phyloP scores from a whole-genome alignment of 352 stramenopile genomes.

The Pelagophyceae sp. region DNA sequence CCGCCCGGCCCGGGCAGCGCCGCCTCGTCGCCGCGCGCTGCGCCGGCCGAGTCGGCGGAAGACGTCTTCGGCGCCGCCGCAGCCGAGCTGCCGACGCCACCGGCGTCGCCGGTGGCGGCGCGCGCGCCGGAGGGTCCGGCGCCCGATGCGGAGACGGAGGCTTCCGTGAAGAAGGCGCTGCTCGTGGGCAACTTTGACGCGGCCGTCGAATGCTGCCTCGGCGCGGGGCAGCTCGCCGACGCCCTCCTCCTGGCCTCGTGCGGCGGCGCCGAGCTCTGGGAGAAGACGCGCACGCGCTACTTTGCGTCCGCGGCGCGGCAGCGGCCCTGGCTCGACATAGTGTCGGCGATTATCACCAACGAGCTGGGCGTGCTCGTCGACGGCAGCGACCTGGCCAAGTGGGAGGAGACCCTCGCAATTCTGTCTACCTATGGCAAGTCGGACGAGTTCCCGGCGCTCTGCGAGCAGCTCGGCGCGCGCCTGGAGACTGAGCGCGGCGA shows the following conservation, averaged over 20 bases:
- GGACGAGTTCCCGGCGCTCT: conserved; percentile 90
- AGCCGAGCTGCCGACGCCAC: conserved; percentile 1
- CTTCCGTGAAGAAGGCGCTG: conserved; percentile 82
- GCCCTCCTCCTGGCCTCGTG: conserved; percentile 78
- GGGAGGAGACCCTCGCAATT: conserved; percentile 93
- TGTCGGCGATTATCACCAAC: conserved; percentile 89
- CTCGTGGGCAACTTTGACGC: conserved; percentile 95
- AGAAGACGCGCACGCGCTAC: conserved; percentile 86
- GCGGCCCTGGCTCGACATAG: conserved; percentile 85
- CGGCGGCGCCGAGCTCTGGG: conserved; percentile 85
- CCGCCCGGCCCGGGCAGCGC: conserved; percentile 1
- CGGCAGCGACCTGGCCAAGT: conserved; percentile 74
- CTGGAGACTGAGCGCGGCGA: conserved; percentile 76
- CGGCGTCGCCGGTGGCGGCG: not conserved
- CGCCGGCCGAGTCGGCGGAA: not conserved
- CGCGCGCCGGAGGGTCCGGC: no score
- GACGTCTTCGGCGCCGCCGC: not conserved
- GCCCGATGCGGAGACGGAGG: not conserved
- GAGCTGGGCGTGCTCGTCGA: conserved; percentile 72
- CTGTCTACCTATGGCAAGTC: conserved; percentile 92
- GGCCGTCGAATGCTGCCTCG: conserved; percentile 90
- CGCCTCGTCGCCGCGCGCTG: not conserved
- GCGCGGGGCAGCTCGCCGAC: conserved; percentile 88
- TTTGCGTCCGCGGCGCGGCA: conserved; percentile 68
- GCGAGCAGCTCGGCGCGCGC: conserved; percentile 77